Evolutionary conservation across 176 grass and related monocot species (phyloP).

Genomic region (Phoenix dactylifera): DNA sequence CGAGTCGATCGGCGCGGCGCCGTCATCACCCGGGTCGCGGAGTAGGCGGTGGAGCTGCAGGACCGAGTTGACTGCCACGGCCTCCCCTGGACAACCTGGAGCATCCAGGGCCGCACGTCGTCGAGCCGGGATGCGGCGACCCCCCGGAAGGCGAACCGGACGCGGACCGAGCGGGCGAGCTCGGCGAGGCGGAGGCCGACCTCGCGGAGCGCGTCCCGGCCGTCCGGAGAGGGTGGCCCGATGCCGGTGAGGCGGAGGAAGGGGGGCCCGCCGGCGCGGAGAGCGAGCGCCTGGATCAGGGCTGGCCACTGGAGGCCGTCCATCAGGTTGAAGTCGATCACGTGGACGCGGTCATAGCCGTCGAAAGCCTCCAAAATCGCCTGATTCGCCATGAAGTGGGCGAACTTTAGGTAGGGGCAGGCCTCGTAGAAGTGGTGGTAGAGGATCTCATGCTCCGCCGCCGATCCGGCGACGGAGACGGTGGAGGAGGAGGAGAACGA

Average conservation of each 20-base stretch:
- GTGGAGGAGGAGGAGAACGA: slow-evolving; percentile 1
- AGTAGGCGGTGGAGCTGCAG: slow-evolving; percentile 87
- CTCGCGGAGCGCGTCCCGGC: slow-evolving; percentile 71
- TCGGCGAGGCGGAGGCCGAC: slow-evolving; percentile 73
- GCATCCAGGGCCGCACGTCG: slow-evolving; percentile 80
- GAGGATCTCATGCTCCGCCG: slow-evolving; percentile 35
- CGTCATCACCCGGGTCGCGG: slow-evolving; percentile 17
- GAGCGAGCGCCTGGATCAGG: slow-evolving; percentile 75
- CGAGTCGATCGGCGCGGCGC: slow-evolving; percentile 39
- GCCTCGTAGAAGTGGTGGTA: slow-evolving; percentile 95
- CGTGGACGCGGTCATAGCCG: slow-evolving; percentile 47
- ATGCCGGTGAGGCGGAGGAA: slow-evolving; percentile 82
- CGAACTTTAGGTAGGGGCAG: slow-evolving; percentile 94
- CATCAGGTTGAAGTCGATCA: slow-evolving; percentile 93
- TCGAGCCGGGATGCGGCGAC: slow-evolving; percentile 68
- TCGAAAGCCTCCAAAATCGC: slow-evolving; percentile 90
- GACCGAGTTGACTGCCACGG: slow-evolving; percentile 74
- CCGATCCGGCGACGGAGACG: not conserved
- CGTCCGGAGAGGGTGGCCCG: slow-evolving; percentile 59
- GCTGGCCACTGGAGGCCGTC: slow-evolving; percentile 95
- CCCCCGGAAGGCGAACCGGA: slow-evolving; percentile 83
- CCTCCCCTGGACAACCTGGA: slow-evolving; percentile 59
- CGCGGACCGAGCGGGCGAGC: slow-evolving; percentile 63
- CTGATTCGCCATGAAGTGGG: slow-evolving; percentile 95
- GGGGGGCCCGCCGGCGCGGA: slow-evolving; percentile 73